Evolutionary conservation across 805 yeast species (phyloP).

Genomic region (Candida caryicola): DNA sequence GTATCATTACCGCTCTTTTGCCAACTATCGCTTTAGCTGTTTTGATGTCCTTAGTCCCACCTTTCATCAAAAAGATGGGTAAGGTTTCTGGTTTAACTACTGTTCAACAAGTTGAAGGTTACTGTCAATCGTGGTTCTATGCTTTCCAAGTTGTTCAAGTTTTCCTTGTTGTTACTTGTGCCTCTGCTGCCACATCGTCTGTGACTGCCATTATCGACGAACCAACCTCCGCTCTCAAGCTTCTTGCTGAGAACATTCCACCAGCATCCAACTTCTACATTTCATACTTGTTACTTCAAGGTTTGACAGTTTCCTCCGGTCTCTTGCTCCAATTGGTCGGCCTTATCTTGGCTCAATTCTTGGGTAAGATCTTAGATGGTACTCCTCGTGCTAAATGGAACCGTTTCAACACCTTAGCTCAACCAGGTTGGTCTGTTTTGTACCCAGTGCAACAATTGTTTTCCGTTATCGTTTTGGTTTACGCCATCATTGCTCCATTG

Average conservation of each 20-base stretch:
- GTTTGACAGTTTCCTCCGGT: conserved; percentile 23
- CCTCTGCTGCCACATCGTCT: conserved; percentile 33
- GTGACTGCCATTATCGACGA: conserved; percentile 12
- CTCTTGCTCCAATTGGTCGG: conserved; percentile 37
- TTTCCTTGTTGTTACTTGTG: conserved; percentile 22
- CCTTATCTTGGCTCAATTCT: conserved; percentile 64
- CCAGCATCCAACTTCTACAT: conserved; percentile 28
- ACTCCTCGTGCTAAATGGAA: conserved; percentile 94
- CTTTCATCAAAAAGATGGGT: conserved; percentile 26
- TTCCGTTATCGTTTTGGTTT: conserved; percentile 68
- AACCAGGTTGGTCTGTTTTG: conserved; percentile 76
- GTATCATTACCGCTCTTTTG: conserved; percentile 27
- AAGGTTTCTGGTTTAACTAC: conserved; percentile 24
- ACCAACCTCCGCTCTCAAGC: conserved; percentile 15
- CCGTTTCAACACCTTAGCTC: conserved; percentile 60
- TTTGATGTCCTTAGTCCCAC: conserved; percentile 29
- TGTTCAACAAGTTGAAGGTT: conserved; percentile 23
- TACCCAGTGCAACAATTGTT: conserved; percentile 78
- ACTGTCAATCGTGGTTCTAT: conserved; percentile 26
- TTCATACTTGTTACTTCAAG: conserved; percentile 24
- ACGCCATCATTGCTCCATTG: conserved; percentile 77
- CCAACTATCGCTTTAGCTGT: conserved; percentile 27
- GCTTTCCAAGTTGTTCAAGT: conserved; percentile 31
- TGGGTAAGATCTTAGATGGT: conserved; percentile 70
- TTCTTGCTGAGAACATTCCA: conserved; percentile 23